Evolutionary conservation across 805 yeast species (phyloP).

Genomic region (Starmerella gropengiesseri): DNA sequence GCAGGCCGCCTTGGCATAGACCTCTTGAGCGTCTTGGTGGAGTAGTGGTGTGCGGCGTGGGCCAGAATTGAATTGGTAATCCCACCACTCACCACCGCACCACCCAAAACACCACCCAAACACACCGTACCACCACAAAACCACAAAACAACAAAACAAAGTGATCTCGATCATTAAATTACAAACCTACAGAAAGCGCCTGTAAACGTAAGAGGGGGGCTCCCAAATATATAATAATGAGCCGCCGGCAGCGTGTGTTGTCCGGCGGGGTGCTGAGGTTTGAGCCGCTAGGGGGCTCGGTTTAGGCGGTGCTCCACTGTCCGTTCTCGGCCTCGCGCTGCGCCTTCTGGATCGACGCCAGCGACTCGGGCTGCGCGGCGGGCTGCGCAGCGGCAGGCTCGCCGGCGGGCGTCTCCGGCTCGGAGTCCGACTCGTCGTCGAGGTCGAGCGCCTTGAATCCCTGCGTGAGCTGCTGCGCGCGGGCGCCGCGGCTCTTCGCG

Average conservation of each 20-base stretch:
- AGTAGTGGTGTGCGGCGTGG: too few species aligned
- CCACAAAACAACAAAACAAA: too few species aligned
- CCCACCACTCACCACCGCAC: too few species aligned
- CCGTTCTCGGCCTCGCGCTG: constrained; percentile 18
- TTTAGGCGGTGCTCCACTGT: constrained; percentile 16
- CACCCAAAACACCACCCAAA: too few species aligned
- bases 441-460: constrained; percentile 23
- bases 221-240: not conserved
- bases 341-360: constrained; percentile 18
- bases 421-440: constrained; percentile 18
- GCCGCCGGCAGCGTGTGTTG: not conserved
- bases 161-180: not conserved
- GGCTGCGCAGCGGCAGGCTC: constrained; percentile 4
- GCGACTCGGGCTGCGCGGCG: constrained; percentile 13
- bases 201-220: too few species aligned
- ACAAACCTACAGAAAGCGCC: not conserved
- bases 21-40: too few species aligned
- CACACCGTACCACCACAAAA: too few species aligned
- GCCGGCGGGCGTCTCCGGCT: constrained; percentile 10
- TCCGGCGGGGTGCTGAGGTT: not conserved
- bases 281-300: not conserved
- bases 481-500: constrained; percentile 20
- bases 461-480: constrained; percentile 24
- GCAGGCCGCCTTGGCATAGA: too few species aligned
- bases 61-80: too few species aligned